These are phyloP conservation scores for Penicillium paneum DNA, from an alignment of 2,329 filamentous ascomycete species.

Conservation along the genomic window DNA sequence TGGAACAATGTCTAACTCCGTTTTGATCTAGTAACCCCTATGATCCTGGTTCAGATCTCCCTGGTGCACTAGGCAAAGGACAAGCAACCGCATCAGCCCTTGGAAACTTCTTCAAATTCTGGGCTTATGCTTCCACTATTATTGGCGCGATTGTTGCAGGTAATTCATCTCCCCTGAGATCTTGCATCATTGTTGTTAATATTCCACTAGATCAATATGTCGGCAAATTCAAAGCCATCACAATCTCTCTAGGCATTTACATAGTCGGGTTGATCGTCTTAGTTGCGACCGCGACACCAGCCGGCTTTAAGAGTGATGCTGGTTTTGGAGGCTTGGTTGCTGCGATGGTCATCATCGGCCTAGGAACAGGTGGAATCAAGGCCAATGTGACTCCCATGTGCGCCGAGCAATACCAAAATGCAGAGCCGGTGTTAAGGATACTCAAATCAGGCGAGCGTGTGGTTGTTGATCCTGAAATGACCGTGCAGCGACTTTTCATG, in stretches of 20 bases:
- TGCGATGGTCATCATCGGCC: constrained; percentile 56
- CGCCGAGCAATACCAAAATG: constrained; percentile 54
- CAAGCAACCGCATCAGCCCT: constrained; percentile 14
- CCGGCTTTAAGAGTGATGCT: constrained; percentile 40
- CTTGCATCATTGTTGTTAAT: neutral
- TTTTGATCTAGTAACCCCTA: constrained; percentile 12
- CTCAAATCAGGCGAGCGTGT: constrained; percentile 46
- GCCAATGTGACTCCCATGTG: constrained; percentile 54
- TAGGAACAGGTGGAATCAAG: constrained; percentile 62
- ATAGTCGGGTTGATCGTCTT: constrained; percentile 50
- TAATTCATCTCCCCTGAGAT: neutral
- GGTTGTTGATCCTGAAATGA: constrained; percentile 59
- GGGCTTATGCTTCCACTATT: constrained; percentile 49
- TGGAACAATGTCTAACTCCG: neutral
- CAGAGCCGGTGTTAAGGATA: constrained; percentile 23
- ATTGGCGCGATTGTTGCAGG: constrained; percentile 47
- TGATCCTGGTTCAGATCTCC: constrained; percentile 9
- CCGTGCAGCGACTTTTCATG: constrained; percentile 59
- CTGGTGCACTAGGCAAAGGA: constrained; percentile 13
- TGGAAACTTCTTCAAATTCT: constrained; percentile 38
- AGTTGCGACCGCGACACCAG: constrained; percentile 48
- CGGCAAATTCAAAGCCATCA: constrained; percentile 53
- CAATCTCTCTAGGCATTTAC: constrained; percentile 51
- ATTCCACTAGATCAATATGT: constrained; percentile 47
- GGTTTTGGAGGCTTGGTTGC: constrained; percentile 47